A percentile compares a stretch with the other conserved stretches of the same genome.
Evolutionary conservation across 2,329 filamentous ascomycete species (phyloP).

Genomic region (Aspergillus flavus): DNA sequence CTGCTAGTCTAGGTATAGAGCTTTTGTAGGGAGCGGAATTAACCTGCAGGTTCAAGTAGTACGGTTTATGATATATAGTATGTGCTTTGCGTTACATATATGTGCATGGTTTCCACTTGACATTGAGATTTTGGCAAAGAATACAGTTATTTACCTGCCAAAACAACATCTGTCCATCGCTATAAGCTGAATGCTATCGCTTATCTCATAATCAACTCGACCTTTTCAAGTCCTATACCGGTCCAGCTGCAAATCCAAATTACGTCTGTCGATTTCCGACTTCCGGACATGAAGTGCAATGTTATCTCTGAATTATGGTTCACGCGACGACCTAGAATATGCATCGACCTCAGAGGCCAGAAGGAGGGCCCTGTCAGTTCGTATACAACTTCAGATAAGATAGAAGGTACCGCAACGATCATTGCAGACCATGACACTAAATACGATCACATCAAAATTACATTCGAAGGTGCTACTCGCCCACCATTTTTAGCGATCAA

Average conservation of each 20-base stretch:
- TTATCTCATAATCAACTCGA: neutral
- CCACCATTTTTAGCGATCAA: neutral
- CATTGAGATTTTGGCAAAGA: neutral
- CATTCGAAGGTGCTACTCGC: neutral
- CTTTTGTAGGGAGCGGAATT: too few relatives aligned
- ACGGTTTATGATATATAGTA: too few relatives aligned
- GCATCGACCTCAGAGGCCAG: neutral
- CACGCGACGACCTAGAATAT: neutral
- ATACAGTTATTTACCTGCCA: neutral
- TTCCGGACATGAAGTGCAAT: neutral
- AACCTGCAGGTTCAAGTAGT: too few relatives aligned
- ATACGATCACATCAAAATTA: neutral
- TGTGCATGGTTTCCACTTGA: too few relatives aligned
- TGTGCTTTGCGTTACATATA: too few relatives aligned
- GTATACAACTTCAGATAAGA: neutral
- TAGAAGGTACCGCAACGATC: neutral
- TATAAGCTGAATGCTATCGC: too few relatives aligned
- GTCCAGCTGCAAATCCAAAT: neutral
- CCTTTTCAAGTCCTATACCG: neutral
- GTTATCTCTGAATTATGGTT: neutral
- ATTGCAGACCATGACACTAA: neutral
- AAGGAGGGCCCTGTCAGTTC: neutral
- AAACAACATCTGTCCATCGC: neutral
- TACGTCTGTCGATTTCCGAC: neutral
- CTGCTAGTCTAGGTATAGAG: too few relatives aligned